Evolutionary conservation across 805 yeast genomes (phyloP).

Genomic region (Nakazawaea wickerhamii): DNA sequence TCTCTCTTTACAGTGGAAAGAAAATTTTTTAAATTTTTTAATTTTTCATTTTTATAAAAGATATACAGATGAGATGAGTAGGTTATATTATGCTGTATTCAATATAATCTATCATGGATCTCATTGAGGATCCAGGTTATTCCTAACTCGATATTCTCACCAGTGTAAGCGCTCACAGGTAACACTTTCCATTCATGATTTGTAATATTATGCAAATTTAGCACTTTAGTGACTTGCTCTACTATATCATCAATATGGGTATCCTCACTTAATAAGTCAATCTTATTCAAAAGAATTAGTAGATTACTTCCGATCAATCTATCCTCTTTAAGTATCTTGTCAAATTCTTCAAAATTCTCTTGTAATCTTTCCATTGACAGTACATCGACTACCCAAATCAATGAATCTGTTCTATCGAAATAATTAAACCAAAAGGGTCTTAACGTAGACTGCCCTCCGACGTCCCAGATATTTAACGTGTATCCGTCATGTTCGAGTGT

Average conservation of each 20-base stretch:
- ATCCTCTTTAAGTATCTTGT: conserved; percentile 58
- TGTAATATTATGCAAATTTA: conserved; percentile 28
- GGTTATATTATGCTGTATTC: not conserved
- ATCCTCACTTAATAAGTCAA: conserved; percentile 45
- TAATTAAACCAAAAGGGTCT: conserved; percentile 93
- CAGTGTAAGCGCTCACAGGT: conserved; percentile 45
- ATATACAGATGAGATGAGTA: not conserved
- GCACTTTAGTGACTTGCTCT: conserved; percentile 17
- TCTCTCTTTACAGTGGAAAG: conserved; percentile 24
- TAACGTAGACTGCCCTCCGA: conserved; percentile 84
- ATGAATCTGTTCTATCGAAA: conserved; percentile 72
- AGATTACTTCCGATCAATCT: conserved; percentile 64
- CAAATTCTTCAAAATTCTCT: conserved; percentile 64
- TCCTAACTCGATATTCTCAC: conserved; percentile 33
- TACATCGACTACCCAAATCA: conserved; percentile 85
- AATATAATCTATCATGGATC: conserved; percentile 33
- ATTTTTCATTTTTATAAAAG: not conserved
- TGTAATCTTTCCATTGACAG: conserved; percentile 51
- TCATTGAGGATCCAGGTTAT: conserved; percentile 39
- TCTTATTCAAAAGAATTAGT: conserved; percentile 68
- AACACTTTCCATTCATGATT: conserved; percentile 37
- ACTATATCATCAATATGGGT: conserved; percentile 19
- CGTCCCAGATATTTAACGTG: conserved; percentile 71
- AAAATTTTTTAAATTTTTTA: conserved; percentile 1
- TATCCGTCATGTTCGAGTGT: conserved; percentile 41